A percentile compares a stretch with the other conserved stretches of the same genome.
These are phyloP conservation scores for Hypoxylon sp. DNA, from an alignment of 2,329 filamentous ascomycete species.

Conservation along the genomic window DNA sequence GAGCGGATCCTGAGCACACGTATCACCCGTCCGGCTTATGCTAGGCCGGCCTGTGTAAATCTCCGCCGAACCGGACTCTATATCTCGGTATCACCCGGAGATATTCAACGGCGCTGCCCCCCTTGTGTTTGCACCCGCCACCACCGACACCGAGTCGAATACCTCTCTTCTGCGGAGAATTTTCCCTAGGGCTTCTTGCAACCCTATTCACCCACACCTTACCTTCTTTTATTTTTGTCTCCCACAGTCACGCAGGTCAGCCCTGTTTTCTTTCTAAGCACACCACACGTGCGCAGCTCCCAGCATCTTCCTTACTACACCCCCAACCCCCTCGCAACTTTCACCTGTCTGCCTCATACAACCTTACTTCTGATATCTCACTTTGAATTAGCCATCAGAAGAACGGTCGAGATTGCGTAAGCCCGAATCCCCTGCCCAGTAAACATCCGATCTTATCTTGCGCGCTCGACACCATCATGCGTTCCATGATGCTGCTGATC, in stretches of 20 bases:
- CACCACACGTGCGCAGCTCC: background rate
- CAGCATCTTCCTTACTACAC: slow-evolving; percentile 9
- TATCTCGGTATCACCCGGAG: background rate
- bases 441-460: background rate
- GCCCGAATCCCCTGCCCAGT: background rate
- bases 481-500: slow-evolving; percentile 28
- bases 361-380: slow-evolving; percentile 17
- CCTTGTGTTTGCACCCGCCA: background rate
- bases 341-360: background rate
- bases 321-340: background rate
- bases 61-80: background rate
- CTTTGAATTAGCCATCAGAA: slow-evolving; percentile 18
- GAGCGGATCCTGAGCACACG: background rate
- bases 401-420: slow-evolving; percentile 23
- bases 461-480: slow-evolving; percentile 37
- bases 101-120: background rate
- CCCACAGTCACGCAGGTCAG: background rate
- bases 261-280: background rate
- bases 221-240: background rate
- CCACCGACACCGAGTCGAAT: background rate
- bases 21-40: background rate
- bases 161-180: background rate
- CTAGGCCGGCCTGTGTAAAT: background rate
- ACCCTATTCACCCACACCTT: slow-evolving; percentile 5
- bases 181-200: background rate